These are phyloP conservation scores for Microdochium bolleyi DNA, from an alignment of 2,329 filamentous ascomycete species.

Conservation along the genomic window DNA sequence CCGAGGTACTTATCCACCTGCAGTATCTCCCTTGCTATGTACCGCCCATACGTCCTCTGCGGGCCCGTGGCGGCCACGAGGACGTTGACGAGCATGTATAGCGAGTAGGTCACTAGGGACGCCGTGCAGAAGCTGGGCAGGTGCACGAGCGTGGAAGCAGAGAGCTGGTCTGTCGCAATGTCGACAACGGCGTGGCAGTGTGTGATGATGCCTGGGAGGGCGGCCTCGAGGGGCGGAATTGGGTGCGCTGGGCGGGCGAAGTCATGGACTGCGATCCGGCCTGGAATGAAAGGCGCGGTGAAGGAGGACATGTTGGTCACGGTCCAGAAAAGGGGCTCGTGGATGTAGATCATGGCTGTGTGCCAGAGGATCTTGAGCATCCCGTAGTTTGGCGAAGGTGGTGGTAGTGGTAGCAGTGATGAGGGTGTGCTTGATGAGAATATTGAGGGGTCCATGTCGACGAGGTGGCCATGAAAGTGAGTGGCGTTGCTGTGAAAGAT, in stretches of 20 bases:
- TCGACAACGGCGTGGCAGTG: conserved; percentile 3
- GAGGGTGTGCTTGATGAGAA: neutral
- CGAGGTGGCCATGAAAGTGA: neutral
- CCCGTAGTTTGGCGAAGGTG: neutral
- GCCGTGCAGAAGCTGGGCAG: conserved; percentile 2
- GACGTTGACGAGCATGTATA: conserved; percentile 2
- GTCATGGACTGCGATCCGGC: conserved; percentile 6
- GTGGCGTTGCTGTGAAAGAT: neutral
- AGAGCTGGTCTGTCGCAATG: neutral
- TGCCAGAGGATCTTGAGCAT: conserved; percentile 3
- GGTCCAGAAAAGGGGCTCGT: conserved; percentile 9
- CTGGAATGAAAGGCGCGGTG: conserved; percentile 8
- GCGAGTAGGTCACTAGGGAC: neutral
- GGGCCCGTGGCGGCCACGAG: conserved; percentile 1
- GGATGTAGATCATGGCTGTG: conserved; percentile 5
- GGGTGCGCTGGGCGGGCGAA: conserved; percentile 2
- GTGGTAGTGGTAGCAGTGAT: neutral
- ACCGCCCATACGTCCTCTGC: neutral
- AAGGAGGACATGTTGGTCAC: conserved; percentile 8
- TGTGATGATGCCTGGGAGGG: neutral
- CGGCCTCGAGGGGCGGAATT: conserved; percentile 1
- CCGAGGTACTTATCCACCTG: conserved; percentile 1
- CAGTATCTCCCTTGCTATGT: neutral
- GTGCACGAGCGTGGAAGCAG: neutral
- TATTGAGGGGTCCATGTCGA: neutral